These are phyloP conservation scores for Alliaria petiolata DNA, from an alignment of 345 rosid genomes.

Conservation along the genomic window DNA sequence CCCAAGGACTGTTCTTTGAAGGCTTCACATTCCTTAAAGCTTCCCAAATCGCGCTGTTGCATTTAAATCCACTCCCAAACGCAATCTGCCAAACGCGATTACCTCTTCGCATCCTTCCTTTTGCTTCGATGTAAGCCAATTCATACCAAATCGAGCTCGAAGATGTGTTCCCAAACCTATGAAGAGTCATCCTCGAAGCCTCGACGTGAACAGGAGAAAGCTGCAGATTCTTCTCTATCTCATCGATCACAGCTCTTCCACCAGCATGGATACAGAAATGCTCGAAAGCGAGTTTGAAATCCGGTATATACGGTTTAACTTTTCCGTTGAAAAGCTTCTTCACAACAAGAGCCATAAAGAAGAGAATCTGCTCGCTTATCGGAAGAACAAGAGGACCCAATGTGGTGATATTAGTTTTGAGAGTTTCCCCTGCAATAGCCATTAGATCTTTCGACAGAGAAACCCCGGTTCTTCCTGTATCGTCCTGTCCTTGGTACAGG, in stretches of 20 bases:
- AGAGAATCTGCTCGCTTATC: constrained; percentile 40
- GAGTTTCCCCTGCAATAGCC: constrained; percentile 46
- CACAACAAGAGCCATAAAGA: constrained; percentile 33
- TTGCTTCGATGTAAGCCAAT: constrained; percentile 40
- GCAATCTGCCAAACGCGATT: constrained; percentile 47
- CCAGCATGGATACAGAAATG: constrained; percentile 60
- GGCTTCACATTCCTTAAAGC: constrained; percentile 36
- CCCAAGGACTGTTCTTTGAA: constrained; percentile 36
- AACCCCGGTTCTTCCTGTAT: constrained; percentile 35
- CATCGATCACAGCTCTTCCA: constrained; percentile 50
- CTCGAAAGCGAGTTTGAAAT: constrained; percentile 48
- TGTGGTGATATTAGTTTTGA: constrained; percentile 45
- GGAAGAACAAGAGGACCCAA: constrained; percentile 47
- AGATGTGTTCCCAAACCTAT: constrained; percentile 50
- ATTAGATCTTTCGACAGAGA: constrained; percentile 39
- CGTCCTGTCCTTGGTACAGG: constrained; percentile 42
- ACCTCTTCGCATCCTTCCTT: constrained; percentile 41
- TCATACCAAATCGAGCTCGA: constrained; percentile 50
- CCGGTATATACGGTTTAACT: constrained; percentile 40
- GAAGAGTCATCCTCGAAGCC: constrained; percentile 46
- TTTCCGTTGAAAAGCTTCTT: constrained; percentile 38
- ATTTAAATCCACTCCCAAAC: constrained; percentile 38
- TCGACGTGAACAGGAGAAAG: constrained; percentile 42
- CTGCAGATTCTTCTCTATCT: constrained; percentile 46
- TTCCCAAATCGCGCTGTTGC: constrained; percentile 50